A percentile compares a stretch with the other conserved stretches of the same genome.
Conservation (phyloP, 2,329 filamentous ascomycete genomes). For the Penicillium sp. region DNA sequence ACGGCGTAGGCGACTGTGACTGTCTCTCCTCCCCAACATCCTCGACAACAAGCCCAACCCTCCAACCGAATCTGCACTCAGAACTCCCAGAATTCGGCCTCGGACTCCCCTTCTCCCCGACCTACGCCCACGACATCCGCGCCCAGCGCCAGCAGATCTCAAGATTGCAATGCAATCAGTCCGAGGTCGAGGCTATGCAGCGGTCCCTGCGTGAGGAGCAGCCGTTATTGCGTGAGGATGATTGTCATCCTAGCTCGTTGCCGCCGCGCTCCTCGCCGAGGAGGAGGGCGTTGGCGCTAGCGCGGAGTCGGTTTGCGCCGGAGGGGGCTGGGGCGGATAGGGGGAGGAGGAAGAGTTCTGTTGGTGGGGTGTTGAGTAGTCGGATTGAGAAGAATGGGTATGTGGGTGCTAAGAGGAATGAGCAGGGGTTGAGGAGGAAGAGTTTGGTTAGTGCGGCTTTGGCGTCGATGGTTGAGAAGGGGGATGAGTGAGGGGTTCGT, state of each 20-base stretch:
- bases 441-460: conserved; percentile 42
- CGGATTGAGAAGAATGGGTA: conserved; percentile 37
- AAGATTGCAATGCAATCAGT: conserved; percentile 40
- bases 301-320: conserved; percentile 32
- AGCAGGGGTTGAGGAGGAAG: conserved; percentile 38
- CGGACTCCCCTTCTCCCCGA: not conserved
- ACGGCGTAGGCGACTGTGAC: conserved; percentile 26
- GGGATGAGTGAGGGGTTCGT: not conserved
- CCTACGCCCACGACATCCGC: conserved; percentile 27
- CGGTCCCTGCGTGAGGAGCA: not conserved
- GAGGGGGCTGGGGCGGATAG: conserved; percentile 15
- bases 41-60: conserved; percentile 33
- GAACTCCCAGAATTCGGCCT: not conserved
- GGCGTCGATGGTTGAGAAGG: conserved; percentile 35
- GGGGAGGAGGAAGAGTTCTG: conserved; percentile 31
- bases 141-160: conserved; percentile 42
- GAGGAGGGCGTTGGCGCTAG: conserved; percentile 29
- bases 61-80: conserved; percentile 24
- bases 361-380: conserved; percentile 24
- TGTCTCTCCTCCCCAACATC: conserved; percentile 55
- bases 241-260: conserved; percentile 41
- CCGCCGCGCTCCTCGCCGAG: conserved; percentile 36
- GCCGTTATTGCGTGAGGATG: conserved; percentile 19
- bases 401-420: conserved; percentile 26
- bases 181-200: conserved; percentile 37